A percentile compares a stretch with the other conserved stretches of the same genome.
Conservation (phyloP, 352 stramenopile species). For the Phytopythium mirpurense region DNA sequence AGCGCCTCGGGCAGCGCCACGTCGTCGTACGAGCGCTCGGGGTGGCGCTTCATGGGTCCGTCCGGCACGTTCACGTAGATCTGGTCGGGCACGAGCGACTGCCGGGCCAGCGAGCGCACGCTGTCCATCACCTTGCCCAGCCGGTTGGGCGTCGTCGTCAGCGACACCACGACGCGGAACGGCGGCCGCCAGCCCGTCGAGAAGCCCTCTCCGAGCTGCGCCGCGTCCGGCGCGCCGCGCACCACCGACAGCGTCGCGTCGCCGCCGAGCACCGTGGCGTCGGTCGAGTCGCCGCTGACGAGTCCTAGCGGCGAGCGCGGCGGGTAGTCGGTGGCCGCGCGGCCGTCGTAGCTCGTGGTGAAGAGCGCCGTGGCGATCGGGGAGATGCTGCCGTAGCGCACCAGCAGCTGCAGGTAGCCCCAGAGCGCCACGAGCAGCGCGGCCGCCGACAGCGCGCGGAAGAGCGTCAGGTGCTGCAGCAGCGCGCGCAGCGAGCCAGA, state of each 20-base stretch:
- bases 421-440: constrained; percentile 26
- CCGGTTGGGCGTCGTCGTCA: constrained; percentile 70
- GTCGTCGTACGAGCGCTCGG: constrained; percentile 73
- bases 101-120: constrained; percentile 45
- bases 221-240: background rate
- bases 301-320: constrained; percentile 2
- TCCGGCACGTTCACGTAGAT: constrained; percentile 77
- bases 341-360: constrained; percentile 52
- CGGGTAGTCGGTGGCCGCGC: constrained; percentile 34
- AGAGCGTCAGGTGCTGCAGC: constrained; percentile 35
- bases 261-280: background rate
- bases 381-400: constrained; percentile 76
- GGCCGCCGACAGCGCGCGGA: constrained; percentile 23
- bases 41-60: constrained; percentile 71
- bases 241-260: constrained; percentile 4
- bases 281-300: constrained; percentile 4
- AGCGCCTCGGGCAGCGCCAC: constrained; percentile 47
- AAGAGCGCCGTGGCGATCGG: constrained; percentile 57
- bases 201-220: constrained; percentile 21
- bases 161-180: constrained; percentile 78
- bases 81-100: constrained; percentile 62
- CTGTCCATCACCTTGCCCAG: constrained; percentile 77
- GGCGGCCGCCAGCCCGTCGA: constrained; percentile 47
- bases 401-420: constrained; percentile 58
- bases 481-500: constrained; percentile 19